phyloP scores from a whole-genome alignment of 768 basidiomycete genomes.

The Tephrocybe sp. region DNA sequence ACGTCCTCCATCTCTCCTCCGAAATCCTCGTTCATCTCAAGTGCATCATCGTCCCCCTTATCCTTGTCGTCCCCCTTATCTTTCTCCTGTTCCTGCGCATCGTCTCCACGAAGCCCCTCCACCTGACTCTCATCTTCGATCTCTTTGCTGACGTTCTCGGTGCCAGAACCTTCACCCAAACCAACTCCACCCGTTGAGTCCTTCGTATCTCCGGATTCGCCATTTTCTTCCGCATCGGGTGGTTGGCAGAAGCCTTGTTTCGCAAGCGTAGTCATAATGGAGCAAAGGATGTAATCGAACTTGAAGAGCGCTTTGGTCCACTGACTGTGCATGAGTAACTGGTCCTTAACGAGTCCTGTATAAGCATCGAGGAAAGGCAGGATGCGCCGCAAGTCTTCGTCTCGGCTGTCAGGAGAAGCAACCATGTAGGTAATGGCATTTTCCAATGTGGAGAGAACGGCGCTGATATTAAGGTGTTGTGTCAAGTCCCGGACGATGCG shows the following conservation, averaged over 20 bases:
- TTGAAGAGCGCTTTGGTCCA: slow-evolving; percentile 86
- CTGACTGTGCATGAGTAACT: slow-evolving; percentile 52
- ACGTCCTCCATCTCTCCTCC: slow-evolving; percentile 85
- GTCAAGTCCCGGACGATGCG: slow-evolving; percentile 43
- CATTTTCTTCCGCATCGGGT: slow-evolving; percentile 61
- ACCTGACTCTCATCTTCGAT: slow-evolving; percentile 97
- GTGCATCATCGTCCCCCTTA: slow-evolving; percentile 66
- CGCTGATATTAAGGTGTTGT: slow-evolving; percentile 43
- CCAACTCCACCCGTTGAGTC: slow-evolving; percentile 75
- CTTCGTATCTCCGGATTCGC: slow-evolving; percentile 42
- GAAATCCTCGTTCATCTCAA: slow-evolving; percentile 92
- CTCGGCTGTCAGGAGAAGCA: slow-evolving; percentile 27
- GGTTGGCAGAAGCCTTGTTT: slow-evolving; percentile 94
- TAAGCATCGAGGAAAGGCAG: slow-evolving; percentile 78
- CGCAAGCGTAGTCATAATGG: slow-evolving; percentile 68
- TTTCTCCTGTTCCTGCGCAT: slow-evolving; percentile 42
- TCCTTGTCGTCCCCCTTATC: slow-evolving; percentile 46
- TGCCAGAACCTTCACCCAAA: slow-evolving; percentile 83
- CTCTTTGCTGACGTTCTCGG: slow-evolving; percentile 88
- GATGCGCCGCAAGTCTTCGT: slow-evolving; percentile 38
- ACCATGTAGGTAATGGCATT: slow-evolving; percentile 37
- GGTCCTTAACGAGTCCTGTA: slow-evolving; percentile 48
- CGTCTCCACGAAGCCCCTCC: slow-evolving; percentile 82
- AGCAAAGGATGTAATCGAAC: slow-evolving; percentile 73
- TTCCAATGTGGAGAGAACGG: slow-evolving; percentile 39